Evolutionary conservation across 2,329 filamentous ascomycete species (phyloP), one percentile per base, ranked within the genome.

Genomic region (Cytospora piceae): DNA sequence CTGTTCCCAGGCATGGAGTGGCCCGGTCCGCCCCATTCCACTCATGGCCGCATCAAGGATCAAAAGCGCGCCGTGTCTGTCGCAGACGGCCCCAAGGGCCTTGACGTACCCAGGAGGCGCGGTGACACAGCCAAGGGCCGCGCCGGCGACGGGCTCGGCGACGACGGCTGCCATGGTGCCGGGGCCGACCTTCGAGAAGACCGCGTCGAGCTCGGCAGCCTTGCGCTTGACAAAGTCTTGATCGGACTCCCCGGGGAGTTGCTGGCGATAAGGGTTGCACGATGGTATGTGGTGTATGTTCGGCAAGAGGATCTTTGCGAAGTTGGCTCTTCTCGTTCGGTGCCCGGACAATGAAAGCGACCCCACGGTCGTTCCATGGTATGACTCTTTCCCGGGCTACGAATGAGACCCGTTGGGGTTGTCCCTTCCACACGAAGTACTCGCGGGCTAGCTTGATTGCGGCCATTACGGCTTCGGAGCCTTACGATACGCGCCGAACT

Each of bases 21-120:
- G 82, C 0, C 87, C 87, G 0, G 81, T 82, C 1, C 87, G 78
- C 1, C 88, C 87, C 75, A 84, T 84, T 2, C 88, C 88, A 57
- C 85, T 89, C 89, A 93, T 92, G 54, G 93, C 83, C 60, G 94
- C 92, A 71, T 95, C 92, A 0, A 94, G 77, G 55, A 94, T 89
- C n/a, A 95, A 80, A 0, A 95, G 82, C 0, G 89, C 87, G 0
- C 89, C 91, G 72, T 94, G 82, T 67, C 85, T 86, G 61, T 89
- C 83, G 73, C 92, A 95, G 1, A 95, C 79, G 2, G 79, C 78
- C 71, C 85, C 84, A 76, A 94, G 86, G 0, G 88, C 90, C 59
- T 80, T 77, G 58, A 94, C 86, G 70, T 95, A 95, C 0, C 90
- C 90, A 0, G 80, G 78, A 0, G 89, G 82, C 0, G 89, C 80